Evolutionary conservation across 495 filamentous ascomycete genomes (phyloP), one percentile per base, ranked within the genome.

Genomic region (Lophium mytilinum): DNA sequence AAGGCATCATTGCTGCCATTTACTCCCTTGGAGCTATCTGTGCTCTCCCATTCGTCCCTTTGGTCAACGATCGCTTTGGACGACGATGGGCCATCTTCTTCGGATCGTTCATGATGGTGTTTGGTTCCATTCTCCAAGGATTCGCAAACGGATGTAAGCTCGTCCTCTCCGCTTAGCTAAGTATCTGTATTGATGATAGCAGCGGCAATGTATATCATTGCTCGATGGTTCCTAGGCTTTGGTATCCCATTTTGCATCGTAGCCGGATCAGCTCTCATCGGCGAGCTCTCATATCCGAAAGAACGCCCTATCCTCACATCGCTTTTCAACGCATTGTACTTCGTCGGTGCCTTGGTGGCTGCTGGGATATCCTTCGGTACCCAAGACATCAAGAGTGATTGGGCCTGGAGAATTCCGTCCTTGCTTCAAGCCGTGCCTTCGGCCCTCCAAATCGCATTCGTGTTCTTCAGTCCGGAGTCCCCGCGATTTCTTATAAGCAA

Each of bases 131-230:
- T 30, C 60, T 63, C 18, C 56, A 59, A 43, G 60, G 56, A 5
- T 33, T 43, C 7, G 40, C 56, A 1, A 60, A 21, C 9, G 53
- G 4, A 12, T 35, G 50, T 30, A 50, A 56, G 12, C 40, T n/a
- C n/a, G n/a, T n/a, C n/a, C n/a, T n/a, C n/a, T n/a, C n/a, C n/a
- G n/a, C n/a, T n/a, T n/a, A n/a, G n/a, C n/a, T n/a, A n/a, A n/a
- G n/a, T n/a, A n/a, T n/a, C n/a, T n/a, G n/a, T n/a, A n/a, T n/a
- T n/a, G n/a, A n/a, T n/a, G n/a, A n/a, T n/a, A n/a, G n/a, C n/a
- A n/a, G 69, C 69, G 76, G 10, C 75, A 77, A n/a, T 43, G 37
- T 41, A 60, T 51, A 37, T 63, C 53, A 51, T 63, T 12, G 53
- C 56, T n/a, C 43, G 60, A 6, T 33, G 60, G 15, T 17, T 63